Percentiles rank a stretch among this genome's conserved stretches.
Conservation (phyloP, 2,329 filamentous ascomycete genomes). For the Fusarium multiceps region DNA sequence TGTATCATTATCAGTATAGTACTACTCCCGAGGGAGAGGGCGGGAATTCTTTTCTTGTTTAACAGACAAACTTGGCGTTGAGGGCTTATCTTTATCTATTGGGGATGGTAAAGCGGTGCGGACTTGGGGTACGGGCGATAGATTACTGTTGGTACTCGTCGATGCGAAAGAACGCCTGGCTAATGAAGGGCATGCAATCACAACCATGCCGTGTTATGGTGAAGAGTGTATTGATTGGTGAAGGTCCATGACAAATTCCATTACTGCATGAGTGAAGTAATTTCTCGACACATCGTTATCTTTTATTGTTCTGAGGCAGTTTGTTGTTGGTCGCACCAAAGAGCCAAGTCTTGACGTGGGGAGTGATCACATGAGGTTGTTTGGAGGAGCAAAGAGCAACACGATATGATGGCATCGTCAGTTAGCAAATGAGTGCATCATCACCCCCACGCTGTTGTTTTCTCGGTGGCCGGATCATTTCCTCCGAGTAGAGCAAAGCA, state of each 20-base stretch:
- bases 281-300: slow-evolving; percentile 21
- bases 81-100: slow-evolving; percentile 30
- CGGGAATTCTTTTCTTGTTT: slow-evolving; percentile 24
- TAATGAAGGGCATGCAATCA: slow-evolving; percentile 33
- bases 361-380: slow-evolving; percentile 19
- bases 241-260: slow-evolving; percentile 15
- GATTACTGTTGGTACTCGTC: slow-evolving; percentile 32
- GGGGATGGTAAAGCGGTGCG: slow-evolving; percentile 19
- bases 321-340: slow-evolving; percentile 3
- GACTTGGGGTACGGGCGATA: slow-evolving; percentile 23
- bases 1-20: slow-evolving; percentile 43
- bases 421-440: slow-evolving; percentile 9
- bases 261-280: slow-evolving; percentile 12
- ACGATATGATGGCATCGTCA: slow-evolving; percentile 23
- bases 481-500: slow-evolving; percentile 4
- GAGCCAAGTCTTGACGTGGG: slow-evolving; percentile 1
- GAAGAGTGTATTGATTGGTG: slow-evolving; percentile 23
- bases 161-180: slow-evolving; percentile 28
- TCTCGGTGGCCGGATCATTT: slow-evolving; percentile 11
- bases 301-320: slow-evolving; percentile 1
- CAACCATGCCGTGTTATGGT: slow-evolving; percentile 25
- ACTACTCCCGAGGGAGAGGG: neutral
- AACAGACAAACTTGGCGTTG: slow-evolving; percentile 33
- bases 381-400: neutral
- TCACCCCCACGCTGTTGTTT: slow-evolving; percentile 11